These are phyloP conservation scores for Colletotrichum costaricense DNA, from an alignment of 2,329 filamentous ascomycete genomes.

Conservation along the genomic window DNA sequence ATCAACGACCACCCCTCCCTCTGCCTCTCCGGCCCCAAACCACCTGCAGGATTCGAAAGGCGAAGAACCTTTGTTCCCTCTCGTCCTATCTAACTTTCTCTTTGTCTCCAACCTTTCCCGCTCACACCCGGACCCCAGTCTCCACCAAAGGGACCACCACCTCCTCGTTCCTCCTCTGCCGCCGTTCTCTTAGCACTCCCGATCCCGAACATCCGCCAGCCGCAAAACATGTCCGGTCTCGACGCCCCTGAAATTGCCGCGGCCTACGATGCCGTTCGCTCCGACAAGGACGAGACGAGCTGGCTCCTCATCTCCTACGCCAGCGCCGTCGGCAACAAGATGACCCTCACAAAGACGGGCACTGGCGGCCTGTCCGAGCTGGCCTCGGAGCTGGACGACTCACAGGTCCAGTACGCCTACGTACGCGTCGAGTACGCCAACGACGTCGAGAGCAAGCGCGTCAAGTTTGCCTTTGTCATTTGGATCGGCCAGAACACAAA, in stretches of 20 bases:
- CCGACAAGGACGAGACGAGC: slow-evolving; percentile 73
- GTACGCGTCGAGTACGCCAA: slow-evolving; percentile 76
- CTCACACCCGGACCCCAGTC: not conserved
- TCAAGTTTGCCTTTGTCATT: slow-evolving; percentile 76
- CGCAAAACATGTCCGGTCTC: slow-evolving; percentile 63
- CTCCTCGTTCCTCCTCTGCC: not conserved
- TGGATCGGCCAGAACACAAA: slow-evolving; percentile 75
- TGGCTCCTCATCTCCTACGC: slow-evolving; percentile 76
- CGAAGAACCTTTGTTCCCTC: not conserved
- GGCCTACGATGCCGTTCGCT: slow-evolving; percentile 75
- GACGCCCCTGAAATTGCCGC: slow-evolving; percentile 69
- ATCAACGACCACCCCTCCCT: not conserved
- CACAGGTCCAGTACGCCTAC: slow-evolving; percentile 74
- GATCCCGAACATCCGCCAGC: slow-evolving; percentile 1
- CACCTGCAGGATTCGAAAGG: not conserved
- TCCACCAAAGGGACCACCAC: not conserved
- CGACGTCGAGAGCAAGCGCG: slow-evolving; percentile 74
- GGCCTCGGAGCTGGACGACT: slow-evolving; percentile 64
- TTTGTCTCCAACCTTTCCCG: not conserved
- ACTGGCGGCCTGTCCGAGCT: slow-evolving; percentile 71
- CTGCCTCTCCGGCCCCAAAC: not conserved
- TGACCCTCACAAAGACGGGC: slow-evolving; percentile 68
- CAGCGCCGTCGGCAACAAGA: slow-evolving; percentile 63
- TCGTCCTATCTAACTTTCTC: not conserved
- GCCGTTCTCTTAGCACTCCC: not conserved